These are phyloP conservation scores for Hyphopichia buzzinii DNA, from an alignment of 1,139 yeast genomes.

Conservation along the genomic window DNA sequence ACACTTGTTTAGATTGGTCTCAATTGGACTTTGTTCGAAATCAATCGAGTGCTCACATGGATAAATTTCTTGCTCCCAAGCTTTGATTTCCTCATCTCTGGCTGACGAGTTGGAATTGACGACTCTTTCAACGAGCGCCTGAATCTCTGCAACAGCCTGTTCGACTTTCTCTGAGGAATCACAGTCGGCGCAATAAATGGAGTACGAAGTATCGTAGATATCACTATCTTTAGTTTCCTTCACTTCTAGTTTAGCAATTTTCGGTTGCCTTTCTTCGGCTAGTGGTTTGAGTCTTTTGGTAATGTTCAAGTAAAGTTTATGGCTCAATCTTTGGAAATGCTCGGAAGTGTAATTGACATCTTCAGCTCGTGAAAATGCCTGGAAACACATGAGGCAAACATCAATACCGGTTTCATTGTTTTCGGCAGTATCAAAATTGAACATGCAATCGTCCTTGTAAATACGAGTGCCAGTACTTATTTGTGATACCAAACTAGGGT, in stretches of 20 bases:
- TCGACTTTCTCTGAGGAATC: constrained; percentile 21
- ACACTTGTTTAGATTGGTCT: constrained; percentile 50
- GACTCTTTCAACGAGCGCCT: constrained; percentile 45
- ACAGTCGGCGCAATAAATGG: constrained; percentile 42
- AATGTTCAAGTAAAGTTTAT: constrained; percentile 57
- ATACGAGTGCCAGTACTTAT: constrained; percentile 35
- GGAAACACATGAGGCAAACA: constrained; percentile 66
- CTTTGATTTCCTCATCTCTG: constrained; percentile 68
- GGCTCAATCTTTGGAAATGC: constrained; percentile 52
- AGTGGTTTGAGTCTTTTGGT: constrained; percentile 44
- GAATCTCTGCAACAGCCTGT: constrained; percentile 21
- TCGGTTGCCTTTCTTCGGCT: constrained; percentile 36
- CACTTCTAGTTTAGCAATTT: constrained; percentile 73
- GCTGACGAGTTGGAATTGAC: constrained; percentile 64
- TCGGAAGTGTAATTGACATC: constrained; percentile 50
- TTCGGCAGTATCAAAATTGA: constrained; percentile 72
- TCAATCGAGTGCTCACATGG: constrained; percentile 75
- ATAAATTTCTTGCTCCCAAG: constrained; percentile 87
- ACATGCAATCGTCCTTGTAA: constrained; percentile 83
- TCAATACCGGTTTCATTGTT: constrained; percentile 61
- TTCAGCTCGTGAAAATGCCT: constrained; percentile 56
- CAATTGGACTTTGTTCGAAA: constrained; percentile 37
- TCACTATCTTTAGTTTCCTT: constrained; percentile 70
- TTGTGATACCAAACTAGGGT: constrained; percentile 9
- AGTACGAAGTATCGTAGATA: constrained; percentile 49